Base-by-base conservation (phyloP, 331 rosid species). In the Dryas integrifolia region DNA sequence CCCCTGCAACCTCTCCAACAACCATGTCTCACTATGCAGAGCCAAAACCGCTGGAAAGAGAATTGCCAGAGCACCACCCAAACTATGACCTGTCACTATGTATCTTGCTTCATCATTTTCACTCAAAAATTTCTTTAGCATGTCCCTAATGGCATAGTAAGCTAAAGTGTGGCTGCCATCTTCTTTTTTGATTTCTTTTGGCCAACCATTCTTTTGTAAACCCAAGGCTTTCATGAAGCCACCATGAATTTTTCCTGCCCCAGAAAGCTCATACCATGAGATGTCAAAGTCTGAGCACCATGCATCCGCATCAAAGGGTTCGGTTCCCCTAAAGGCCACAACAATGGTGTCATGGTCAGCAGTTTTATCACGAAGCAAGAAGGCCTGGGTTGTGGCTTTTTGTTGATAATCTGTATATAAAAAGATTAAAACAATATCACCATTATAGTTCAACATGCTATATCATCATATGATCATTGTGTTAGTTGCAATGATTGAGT, bases 181-280 rank as follows among this genome's bases (percentile, higher is more conserved):
- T 3, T 69, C 74, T 9, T 79, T 79, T 56, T 75, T 67, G 15
- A 76, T 41, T 50, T 90, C 83, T 49, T 78, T 77, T 0, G 98
- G 92, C 92, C 92, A 92, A 4, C 96, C 97, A n/a, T 71, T 82
- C 60, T 77, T 87, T 3, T 80, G 92, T 15, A 92, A 60, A 2
- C 97, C 98, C 9, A 92, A 77, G 13, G 97, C 92, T 74, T 92
- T 92, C 96, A 90, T 86, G 21, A 90, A 92, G 18, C 97, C 96
- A 6, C 92, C 87, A 9, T 88, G 98, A 11, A 88, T 78, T 75
- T 51, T 90, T 16, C 98, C 97, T 1, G 75, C 52, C 1, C 78
- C 84, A 0, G 72, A n/a, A 52, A 87, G 69, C 21, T 79, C 88
- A 7, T 88, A 90, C 98, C 98, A 90, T 0, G 97, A 92, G 30